Base-by-base conservation (phyloP, 202 grass and related monocot genomes). In the Carex arenaria region DNA sequence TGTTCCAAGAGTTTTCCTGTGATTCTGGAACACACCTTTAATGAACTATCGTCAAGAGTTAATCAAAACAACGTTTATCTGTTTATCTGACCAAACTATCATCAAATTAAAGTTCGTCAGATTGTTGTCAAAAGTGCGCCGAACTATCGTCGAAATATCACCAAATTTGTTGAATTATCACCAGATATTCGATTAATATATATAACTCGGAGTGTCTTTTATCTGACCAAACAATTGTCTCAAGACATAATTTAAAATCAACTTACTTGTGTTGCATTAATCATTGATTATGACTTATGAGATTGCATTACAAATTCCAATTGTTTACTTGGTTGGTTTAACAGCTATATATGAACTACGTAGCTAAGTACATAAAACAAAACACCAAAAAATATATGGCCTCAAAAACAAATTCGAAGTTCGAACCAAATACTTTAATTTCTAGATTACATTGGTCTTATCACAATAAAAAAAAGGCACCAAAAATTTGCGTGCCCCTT, bases 401-500 rank as follows among this genome's bases (percentile, higher is more conserved):
- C 47, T 47, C 47, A 49, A 30, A 51, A 73, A 55, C 20, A 28
- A 73, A 30, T 52, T 52, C 51, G 5, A 81, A 81, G 45, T 64
- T 81, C 23, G 60, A 49, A 81, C 19, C 34, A 54, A 53, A 31
- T 49, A 47, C 19, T 81, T 12, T 49, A 49, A 49, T 67, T 40
- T 38, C 59, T 42, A 51, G 20, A 81, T 64, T 81, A 32, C 79
- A 81, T 65, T 81, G 61, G 61, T 62, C 61, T 53, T 47, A 47
- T 80, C 54, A 80, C 56, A 62, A 64, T 67, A 53, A 28, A 64
- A 81, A 66, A 34, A 81, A 66, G 67, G 61, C 45, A 67, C 36
- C 79, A 63, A 67, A 72, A 81, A 52, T 64, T 67, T 63, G 79
- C 63, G 56, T 67, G 79, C 38, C 42, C 22, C 60, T 80, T 75